Evolutionary conservation across 2,329 filamentous ascomycete species (phyloP).

Genomic region (Amauroascus niger): DNA sequence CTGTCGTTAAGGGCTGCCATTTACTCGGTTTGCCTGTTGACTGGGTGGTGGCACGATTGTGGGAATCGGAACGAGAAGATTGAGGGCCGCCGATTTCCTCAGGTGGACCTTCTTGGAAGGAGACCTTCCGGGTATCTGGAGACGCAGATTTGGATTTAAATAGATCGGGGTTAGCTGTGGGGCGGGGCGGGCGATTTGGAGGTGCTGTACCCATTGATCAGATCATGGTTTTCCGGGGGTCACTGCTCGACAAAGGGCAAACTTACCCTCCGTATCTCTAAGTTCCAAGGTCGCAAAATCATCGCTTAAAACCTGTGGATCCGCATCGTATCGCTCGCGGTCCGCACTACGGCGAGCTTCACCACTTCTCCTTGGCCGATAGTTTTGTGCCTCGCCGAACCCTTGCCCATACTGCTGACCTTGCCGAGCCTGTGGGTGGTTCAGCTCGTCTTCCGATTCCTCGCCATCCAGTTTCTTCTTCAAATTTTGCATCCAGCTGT

Average conservation of each 20-base stretch:
- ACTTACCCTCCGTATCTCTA: constrained; percentile 49
- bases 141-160: constrained; percentile 61
- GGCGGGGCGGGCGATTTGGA: constrained; percentile 49
- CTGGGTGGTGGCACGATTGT: constrained; percentile 44
- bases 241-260: not conserved
- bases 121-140: constrained; percentile 44
- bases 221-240: constrained; percentile 4
- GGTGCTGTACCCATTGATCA: constrained; percentile 36
- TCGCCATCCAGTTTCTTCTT: constrained; percentile 92
- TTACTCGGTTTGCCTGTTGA: constrained; percentile 67
- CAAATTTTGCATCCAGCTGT: constrained; percentile 80
- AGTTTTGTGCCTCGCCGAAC: constrained; percentile 22
- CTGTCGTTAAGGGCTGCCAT: constrained; percentile 85
- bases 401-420: constrained; percentile 18
- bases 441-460: constrained; percentile 58
- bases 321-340: constrained; percentile 86
- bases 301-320: constrained; percentile 79
- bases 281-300: constrained; percentile 66
- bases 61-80: constrained; percentile 50
- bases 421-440: constrained; percentile 30
- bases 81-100: constrained; percentile 74
- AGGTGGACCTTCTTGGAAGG: constrained; percentile 53
- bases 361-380: constrained; percentile 50
- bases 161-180: constrained; percentile 65
- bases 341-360: constrained; percentile 70